Conservation (phyloP, 257 asterid species). For the Cruciata laevipes region DNA sequence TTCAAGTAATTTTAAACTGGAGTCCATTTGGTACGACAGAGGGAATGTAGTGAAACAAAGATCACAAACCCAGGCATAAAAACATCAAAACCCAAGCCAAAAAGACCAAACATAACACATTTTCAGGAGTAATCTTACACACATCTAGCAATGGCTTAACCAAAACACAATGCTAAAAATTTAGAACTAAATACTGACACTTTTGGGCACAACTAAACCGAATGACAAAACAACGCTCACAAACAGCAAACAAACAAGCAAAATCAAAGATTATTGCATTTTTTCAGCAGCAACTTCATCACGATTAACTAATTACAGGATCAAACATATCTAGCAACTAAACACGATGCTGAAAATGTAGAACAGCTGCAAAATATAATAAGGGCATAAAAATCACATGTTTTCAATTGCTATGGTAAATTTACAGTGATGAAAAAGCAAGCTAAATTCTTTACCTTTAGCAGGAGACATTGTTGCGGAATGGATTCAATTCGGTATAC, state of each 20-base stretch:
- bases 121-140: not conserved
- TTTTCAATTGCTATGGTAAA: not conserved
- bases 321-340: not conserved
- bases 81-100: not conserved
- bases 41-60: too few species aligned
- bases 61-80: too few species aligned
- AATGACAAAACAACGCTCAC: too few species aligned
- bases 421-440: not conserved
- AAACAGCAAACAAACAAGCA: too few species aligned
- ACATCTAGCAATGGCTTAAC: not conserved
- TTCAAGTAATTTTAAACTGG: too few species aligned
- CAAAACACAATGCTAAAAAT: too few species aligned
- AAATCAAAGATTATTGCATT: not conserved
- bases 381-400: not conserved
- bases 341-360: not conserved
- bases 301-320: not conserved
- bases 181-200: not conserved
- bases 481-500: conserved; percentile 1
- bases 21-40: too few species aligned
- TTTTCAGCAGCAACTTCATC: not conserved
- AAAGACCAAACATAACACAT: not conserved
- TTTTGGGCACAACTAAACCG: too few species aligned
- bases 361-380: not conserved
- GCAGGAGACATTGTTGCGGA: conserved; percentile 42
- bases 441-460: conserved; percentile 35